Conservation (phyloP, 2,329 filamentous ascomycete genomes). For the Cordyceps militaris region DNA sequence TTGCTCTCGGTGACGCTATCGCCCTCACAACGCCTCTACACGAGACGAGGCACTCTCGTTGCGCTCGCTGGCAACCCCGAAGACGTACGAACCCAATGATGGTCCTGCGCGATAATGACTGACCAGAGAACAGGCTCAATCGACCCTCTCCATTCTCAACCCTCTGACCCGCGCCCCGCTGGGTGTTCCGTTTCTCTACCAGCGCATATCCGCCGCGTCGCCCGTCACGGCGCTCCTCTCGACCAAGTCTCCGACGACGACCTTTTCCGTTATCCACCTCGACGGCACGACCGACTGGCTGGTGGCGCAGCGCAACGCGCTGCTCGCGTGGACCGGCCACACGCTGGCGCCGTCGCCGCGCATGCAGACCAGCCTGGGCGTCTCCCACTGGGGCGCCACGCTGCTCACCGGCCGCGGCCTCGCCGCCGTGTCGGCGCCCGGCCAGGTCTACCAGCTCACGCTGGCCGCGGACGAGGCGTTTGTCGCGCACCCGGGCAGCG, state of each 20-base stretch:
- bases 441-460: constrained; percentile 81
- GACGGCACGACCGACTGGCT: constrained; percentile 96
- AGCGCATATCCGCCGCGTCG: constrained; percentile 78
- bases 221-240: constrained; percentile 85
- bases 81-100: constrained; percentile 52
- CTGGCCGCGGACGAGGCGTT: constrained; percentile 81
- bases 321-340: constrained; percentile 96
- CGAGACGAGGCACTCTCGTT: constrained; percentile 82
- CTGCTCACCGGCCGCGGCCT: constrained; percentile 82
- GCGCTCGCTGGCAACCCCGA: constrained; percentile 84
- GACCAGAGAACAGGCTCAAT: constrained; percentile 59
- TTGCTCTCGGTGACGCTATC: constrained; percentile 89
- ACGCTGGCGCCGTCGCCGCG: constrained; percentile 70
- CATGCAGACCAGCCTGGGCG: constrained; percentile 64
- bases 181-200: constrained; percentile 92
- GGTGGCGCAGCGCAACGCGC: constrained; percentile 74
- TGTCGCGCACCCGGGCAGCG: constrained; percentile 81
- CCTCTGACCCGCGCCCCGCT: constrained; percentile 73
- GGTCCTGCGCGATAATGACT: background rate
- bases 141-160: constrained; percentile 78
- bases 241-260: constrained; percentile 78
- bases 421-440: constrained; percentile 74
- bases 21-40: constrained; percentile 89
- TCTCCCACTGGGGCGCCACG: constrained; percentile 89
- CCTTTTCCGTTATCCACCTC: constrained; percentile 79